Conservation (phyloP, 2,329 filamentous ascomycete genomes). For the Beauveria rudraprayagi region DNA sequence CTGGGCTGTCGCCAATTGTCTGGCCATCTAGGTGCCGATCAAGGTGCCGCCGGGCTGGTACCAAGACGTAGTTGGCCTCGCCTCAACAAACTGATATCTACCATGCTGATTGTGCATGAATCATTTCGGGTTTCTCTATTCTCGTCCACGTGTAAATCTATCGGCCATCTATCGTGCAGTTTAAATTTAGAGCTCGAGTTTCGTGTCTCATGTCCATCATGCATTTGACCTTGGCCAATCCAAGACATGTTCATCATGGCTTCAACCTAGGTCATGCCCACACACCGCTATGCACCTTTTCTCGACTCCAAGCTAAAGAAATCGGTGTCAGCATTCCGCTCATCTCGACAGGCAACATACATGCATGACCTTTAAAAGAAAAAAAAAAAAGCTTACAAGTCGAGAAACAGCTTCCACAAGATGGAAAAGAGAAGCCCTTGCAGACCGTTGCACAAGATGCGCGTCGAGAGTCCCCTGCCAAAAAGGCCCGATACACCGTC, state of each 20-base stretch:
- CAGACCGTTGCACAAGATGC: conserved; percentile 40
- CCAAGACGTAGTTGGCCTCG: too few species aligned
- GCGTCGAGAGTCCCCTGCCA: conserved; percentile 37
- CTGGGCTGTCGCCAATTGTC: too few species aligned
- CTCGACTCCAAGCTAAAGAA: neutral
- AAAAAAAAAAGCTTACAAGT: conserved; percentile 30
- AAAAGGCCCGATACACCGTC: conserved; percentile 36
- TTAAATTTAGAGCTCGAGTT: neutral
- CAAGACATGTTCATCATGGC: neutral
- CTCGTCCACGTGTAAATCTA: too few species aligned
- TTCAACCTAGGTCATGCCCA: neutral
- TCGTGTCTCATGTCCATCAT: too few species aligned
- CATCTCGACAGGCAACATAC: neutral
- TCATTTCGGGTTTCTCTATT: too few species aligned
- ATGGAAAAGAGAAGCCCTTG: conserved; percentile 41
- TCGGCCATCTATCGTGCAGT: neutral
- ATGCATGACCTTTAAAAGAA: too few species aligned
- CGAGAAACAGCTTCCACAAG: conserved; percentile 40
- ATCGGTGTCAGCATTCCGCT: neutral
- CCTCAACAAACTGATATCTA: too few species aligned
- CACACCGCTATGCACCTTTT: neutral
- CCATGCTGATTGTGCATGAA: too few species aligned
- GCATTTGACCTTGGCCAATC: too few species aligned
- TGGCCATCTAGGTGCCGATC: too few species aligned
- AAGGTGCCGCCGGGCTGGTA: too few species aligned